Percentiles rank a stretch among this genome's conserved stretches.
Conservation (phyloP, 441 rosid genomes). For the Croton setiger region DNA sequence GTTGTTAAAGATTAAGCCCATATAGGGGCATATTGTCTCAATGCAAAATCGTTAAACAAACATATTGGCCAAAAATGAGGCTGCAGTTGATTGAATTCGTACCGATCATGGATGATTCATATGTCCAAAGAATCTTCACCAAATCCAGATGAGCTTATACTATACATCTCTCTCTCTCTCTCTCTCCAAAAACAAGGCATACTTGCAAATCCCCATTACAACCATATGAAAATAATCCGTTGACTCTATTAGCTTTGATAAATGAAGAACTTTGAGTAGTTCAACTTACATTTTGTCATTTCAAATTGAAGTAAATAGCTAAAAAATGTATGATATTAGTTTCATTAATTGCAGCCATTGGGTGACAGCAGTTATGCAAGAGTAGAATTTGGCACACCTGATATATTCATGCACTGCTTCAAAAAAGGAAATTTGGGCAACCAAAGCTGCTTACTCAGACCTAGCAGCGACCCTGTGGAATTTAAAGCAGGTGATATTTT, state of each 20-base stretch:
- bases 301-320: no score
- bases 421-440: conserved; percentile 21
- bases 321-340: no score
- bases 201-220: background rate
- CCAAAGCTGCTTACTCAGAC: conserved; percentile 39
- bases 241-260: background rate
- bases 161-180: background rate
- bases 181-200: background rate
- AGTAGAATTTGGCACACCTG: conserved; percentile 64
- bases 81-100: background rate
- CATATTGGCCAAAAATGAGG: background rate
- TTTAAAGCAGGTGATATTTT: conserved; percentile 23
- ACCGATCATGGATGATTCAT: background rate
- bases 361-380: conserved; percentile 61
- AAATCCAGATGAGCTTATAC: background rate
- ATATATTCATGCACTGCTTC: conserved; percentile 48
- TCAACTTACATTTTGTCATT: background rate
- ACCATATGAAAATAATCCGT: background rate
- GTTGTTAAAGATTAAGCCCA: background rate
- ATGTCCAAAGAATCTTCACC: background rate
- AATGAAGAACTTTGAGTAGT: background rate
- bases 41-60: background rate
- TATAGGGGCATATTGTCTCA: background rate
- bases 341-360: conserved; percentile 41
- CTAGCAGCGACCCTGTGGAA: conserved; percentile 21